Evolutionary conservation across 805 yeast genomes (phyloP), one percentile per base, ranked within the genome.

Genomic region (Lachancea sp.): DNA sequence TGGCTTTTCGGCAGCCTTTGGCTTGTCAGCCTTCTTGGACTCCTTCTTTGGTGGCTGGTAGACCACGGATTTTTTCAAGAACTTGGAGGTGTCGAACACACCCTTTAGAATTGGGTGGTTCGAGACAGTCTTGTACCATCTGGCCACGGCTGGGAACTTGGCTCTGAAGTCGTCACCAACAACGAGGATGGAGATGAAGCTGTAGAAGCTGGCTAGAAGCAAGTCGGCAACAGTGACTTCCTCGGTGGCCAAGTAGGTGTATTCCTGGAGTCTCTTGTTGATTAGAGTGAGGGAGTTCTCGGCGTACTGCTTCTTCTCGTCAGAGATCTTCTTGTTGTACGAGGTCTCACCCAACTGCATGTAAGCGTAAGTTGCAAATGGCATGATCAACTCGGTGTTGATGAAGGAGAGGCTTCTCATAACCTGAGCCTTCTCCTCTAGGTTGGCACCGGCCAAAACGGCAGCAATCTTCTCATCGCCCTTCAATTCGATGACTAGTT

Each of bases 181-280:
- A 48, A 84, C 61, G 65, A 55, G 47, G 54, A 69, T 63, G 66
- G 80, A 79, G 26, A 50, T 54, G 20, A 46, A 38, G 35, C 47
- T 42, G 53, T 57, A 58, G 29, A 49, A 34, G 27, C 43, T 33
- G 40, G 53, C 54, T 38, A 52, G 42, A 25, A 54, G 49, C 31
- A 62, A 16, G 48, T 64, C 68, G 49, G 59, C 68, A 38, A 62
- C 49, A 34, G 87, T 64, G 55, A 78, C 54, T 50, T 75, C 68
- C 75, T 86, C 91, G 59, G 88, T 86, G 49, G 79, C 90, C 56
- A 85, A 73, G 71, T 71, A 86, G 46, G 91, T 82, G 78, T 72
- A 72, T 56, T 74, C 73, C 53, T 73, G 65, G 60, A 81, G 73
- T 73, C 81, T 77, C 38, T 65, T 62, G 70, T 85, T 91, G 48